Evolutionary conservation across 768 basidiomycete genomes (phyloP).

Genomic region (Mycena filopes): DNA sequence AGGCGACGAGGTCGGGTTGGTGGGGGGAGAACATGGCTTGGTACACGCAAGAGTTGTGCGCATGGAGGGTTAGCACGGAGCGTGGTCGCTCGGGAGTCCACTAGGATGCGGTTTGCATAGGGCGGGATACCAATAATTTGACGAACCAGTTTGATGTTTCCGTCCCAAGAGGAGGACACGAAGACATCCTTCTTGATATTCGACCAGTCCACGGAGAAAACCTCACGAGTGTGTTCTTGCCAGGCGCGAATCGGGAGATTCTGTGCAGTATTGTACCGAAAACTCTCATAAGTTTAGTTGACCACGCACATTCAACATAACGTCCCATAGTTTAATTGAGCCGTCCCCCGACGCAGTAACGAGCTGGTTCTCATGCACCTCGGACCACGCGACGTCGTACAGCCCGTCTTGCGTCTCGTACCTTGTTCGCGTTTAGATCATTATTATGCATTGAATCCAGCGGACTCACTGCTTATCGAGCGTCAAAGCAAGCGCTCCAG

Average conservation of each 20-base stretch:
- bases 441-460: not conserved
- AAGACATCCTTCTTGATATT: conserved; percentile 92
- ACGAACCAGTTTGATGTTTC: conserved; percentile 86
- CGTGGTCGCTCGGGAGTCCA: conserved; percentile 88
- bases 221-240: conserved; percentile 95
- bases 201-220: conserved; percentile 95
- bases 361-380: conserved; percentile 93
- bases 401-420: conserved; percentile 92
- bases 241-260: conserved; percentile 90
- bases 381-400: conserved; percentile 95
- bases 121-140: not conserved
- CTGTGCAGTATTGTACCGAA: conserved; percentile 54
- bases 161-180: conserved; percentile 92
- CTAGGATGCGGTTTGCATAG: conserved; percentile 51
- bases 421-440: conserved; percentile 54
- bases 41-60: conserved; percentile 88
- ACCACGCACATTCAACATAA: conserved; percentile 77
- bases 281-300: not conserved
- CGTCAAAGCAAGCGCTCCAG: conserved; percentile 54
- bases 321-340: conserved; percentile 90
- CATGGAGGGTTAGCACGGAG: conserved; percentile 84
- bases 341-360: conserved; percentile 92
- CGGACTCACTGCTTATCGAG: conserved; percentile 76
- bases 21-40: conserved; percentile 94
- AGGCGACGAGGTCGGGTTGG: conserved; percentile 81